A percentile compares a stretch with the other conserved stretches of the same genome.
These are phyloP conservation scores for Linum trigynum DNA, from an alignment of 345 rosid genomes.

Conservation along the genomic window DNA sequence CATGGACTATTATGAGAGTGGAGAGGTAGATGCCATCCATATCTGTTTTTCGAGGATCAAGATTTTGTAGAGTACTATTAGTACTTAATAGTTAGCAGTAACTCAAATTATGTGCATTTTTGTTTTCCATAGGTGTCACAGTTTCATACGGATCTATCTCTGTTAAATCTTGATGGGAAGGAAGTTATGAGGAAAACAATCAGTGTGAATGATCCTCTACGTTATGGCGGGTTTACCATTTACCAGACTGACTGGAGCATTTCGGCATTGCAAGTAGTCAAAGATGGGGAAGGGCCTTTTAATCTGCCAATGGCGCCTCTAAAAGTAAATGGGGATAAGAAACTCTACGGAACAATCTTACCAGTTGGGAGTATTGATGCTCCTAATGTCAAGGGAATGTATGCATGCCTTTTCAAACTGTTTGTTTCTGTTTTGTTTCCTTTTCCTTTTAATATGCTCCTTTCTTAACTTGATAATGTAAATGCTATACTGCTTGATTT, in stretches of 20 bases:
- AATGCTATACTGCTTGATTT: not conserved
- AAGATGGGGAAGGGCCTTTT: slow-evolving; percentile 80
- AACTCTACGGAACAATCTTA: slow-evolving; percentile 80
- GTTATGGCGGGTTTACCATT: slow-evolving; percentile 74
- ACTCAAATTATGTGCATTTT: too few species aligned
- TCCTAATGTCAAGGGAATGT: slow-evolving; percentile 80
- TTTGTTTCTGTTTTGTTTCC: too few species aligned
- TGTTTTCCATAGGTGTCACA: slow-evolving; percentile 56
- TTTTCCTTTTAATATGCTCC: too few species aligned
- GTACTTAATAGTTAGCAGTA: too few species aligned
- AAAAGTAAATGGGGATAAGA: slow-evolving; percentile 80
- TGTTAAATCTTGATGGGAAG: slow-evolving; percentile 64
- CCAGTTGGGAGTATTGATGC: slow-evolving; percentile 65
- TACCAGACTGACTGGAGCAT: slow-evolving; percentile 96
- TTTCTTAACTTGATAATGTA: not conserved
- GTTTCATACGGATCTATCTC: slow-evolving; percentile 79
- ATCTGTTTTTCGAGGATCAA: too few species aligned
- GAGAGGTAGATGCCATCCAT: slow-evolving; percentile 39
- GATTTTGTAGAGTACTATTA: too few species aligned
- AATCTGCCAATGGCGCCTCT: slow-evolving; percentile 94
- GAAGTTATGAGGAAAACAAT: slow-evolving; percentile 81
- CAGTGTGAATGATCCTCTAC: slow-evolving; percentile 83
- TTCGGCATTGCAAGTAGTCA: slow-evolving; percentile 71
- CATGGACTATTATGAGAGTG: slow-evolving; percentile 85
- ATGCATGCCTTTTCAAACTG: not conserved